phyloP scores from a whole-genome alignment of 2,329 filamentous ascomycete genomes.

The Teratosphaeria viscida region DNA sequence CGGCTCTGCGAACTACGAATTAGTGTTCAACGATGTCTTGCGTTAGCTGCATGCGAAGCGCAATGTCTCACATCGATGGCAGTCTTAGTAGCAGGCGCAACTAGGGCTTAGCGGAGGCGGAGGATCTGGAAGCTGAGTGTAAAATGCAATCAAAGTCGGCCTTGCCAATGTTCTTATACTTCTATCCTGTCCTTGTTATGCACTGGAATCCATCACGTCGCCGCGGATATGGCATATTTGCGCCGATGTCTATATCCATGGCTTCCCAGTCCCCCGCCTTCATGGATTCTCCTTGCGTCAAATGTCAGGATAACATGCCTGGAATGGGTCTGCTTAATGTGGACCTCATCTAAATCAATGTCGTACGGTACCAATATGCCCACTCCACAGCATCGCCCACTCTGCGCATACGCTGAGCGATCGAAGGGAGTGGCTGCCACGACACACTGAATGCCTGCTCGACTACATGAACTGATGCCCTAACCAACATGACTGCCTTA shows the following conservation, averaged over 20 bases:
- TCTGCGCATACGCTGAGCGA: too few species aligned
- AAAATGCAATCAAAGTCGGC: neutral
- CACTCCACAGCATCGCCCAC: neutral
- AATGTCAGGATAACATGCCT: neutral
- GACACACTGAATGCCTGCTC: neutral
- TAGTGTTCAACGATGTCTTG: neutral
- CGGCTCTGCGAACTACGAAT: neutral
- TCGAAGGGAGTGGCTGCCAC: neutral
- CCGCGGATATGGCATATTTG: neutral
- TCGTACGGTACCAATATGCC: neutral
- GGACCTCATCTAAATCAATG: neutral
- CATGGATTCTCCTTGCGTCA: neutral
- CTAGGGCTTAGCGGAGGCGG: neutral
- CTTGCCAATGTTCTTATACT: neutral
- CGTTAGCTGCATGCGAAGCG: neutral
- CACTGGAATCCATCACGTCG: neutral
- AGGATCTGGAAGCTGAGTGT: neutral
- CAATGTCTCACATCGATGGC: neutral
- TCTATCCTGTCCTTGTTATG: neutral
- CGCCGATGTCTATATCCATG: neutral
- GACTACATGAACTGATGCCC: neutral
- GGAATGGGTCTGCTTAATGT: neutral
- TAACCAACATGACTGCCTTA: neutral
- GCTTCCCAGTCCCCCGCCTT: neutral
- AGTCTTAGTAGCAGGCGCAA: neutral